Evolutionary conservation across 805 yeast genomes (phyloP), one percentile per base, ranked within the genome.

Genomic region (Schizosaccharomyces lindneri): DNA sequence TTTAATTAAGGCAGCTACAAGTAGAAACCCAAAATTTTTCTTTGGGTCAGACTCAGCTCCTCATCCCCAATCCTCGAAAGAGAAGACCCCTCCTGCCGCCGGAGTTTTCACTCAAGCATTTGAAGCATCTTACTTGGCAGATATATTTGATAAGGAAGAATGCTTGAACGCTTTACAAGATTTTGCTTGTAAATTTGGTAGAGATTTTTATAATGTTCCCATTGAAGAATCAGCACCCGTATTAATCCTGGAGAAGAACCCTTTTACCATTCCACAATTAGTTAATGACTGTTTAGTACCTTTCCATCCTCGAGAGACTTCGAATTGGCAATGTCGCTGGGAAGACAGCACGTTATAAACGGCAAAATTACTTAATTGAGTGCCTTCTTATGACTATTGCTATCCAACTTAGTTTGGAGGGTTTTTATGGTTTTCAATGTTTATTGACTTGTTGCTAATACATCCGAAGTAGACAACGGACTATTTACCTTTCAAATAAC

Each of bases 11-110:
- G 97, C 98, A 48, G 98, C 97, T 1, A 82, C 85, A 7, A 82
- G 93, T 0, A 97, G 97, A 4, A 82, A 84, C 66, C 87, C 95
- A 55, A 89, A 82, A 75, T 93, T 89, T 72, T 87, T 93, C 75
- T 93, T 89, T 69, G 99, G 99, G 5, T 86, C 96, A 1, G 99
- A 93, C 71, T 87, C 96, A 27, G 99, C 99, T 39, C 99, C 98
- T 31, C 98, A 93, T 71, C 95, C 96, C 6, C 68, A 86, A 31
- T 79, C 79, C 64, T 82, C 82, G 63, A 94, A 94, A 72, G 24
- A 21, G 31, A 27, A 27, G 29, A 43, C 24, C 4, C 57, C 57
- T 24, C 57, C 57, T 5, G 87, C 97, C 68, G 99, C 99, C n/a
- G 99, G 99, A 68, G 96, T 93, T 7, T 93, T 79, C 73, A 86